phyloP scores from a whole-genome alignment of 441 rosid species.

The Euphorbia celastroides region DNA sequence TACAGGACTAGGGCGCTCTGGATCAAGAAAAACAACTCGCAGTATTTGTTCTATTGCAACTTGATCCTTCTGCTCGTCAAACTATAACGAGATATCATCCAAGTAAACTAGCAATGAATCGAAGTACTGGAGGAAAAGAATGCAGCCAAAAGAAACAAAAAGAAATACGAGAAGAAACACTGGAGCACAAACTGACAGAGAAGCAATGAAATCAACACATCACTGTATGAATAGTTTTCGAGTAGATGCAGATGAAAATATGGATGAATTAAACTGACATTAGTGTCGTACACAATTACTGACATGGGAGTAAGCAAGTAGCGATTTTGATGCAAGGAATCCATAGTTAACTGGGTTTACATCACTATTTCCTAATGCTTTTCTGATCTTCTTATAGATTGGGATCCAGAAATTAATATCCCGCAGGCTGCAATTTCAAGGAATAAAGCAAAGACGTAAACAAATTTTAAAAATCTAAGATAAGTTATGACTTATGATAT shows the following conservation, averaged over 20 bases:
- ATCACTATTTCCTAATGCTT: not conserved
- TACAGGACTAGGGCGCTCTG: slow-evolving; percentile 50
- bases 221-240: not conserved
- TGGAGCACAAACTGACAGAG: no score
- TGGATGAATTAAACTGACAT: not conserved
- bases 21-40: slow-evolving; percentile 61
- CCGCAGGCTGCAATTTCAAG: not conserved
- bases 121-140: not conserved
- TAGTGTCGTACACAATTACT: not conserved
- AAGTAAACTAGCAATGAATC: not conserved
- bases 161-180: no score
- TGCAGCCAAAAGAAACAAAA: no score
- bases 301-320: not conserved
- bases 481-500: not conserved
- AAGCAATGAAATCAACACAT: not conserved
- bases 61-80: slow-evolving; percentile 67
- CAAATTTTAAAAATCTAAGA: not conserved
- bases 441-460: not conserved
- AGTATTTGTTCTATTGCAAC: slow-evolving; percentile 56
- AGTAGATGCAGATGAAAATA: not conserved
- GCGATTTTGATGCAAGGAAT: not conserved
- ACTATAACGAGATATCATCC: slow-evolving; percentile 29
- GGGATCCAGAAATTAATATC: not conserved
- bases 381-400: not conserved
- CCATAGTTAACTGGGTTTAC: not conserved